phyloP scores from a whole-genome alignment of 495 filamentous ascomycete species.

The Aspergillus sclerotioniger region DNA sequence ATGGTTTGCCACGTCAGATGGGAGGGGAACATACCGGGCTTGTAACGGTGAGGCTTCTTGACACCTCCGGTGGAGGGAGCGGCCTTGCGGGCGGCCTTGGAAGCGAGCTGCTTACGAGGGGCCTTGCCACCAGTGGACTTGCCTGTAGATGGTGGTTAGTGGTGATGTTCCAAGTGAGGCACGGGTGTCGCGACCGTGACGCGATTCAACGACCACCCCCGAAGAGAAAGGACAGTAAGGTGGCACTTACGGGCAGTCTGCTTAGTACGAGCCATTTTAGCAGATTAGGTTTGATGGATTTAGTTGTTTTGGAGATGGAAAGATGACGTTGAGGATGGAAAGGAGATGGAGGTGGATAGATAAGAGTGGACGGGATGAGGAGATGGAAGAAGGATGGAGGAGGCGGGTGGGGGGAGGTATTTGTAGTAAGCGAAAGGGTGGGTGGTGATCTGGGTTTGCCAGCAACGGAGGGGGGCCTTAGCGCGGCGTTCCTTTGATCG shows the following conservation, averaged over 20 bases:
- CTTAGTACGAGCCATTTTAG: conserved; percentile 97
- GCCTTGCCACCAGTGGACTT: conserved; percentile 99
- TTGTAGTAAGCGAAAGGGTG: conserved; percentile 43
- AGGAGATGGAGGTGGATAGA: conserved; percentile 34
- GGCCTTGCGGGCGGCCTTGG: conserved; percentile 79
- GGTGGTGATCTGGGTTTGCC: conserved; percentile 42
- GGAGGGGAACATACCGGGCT: conserved; percentile 71
- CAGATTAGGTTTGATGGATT: conserved; percentile 47
- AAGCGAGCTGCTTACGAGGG: conserved; percentile 94
- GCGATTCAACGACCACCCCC: conserved; percentile 13
- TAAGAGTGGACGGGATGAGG: conserved; percentile 29
- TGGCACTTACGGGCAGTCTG: conserved; percentile 89
- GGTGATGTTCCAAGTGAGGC: conserved; percentile 18
- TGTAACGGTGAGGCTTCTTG: conserved; percentile 99
- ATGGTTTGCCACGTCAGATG: conserved; percentile 8
- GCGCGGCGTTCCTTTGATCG: conserved; percentile 30
- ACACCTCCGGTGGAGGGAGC: conserved; percentile 80
- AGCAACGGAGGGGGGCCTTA: conserved; percentile 26
- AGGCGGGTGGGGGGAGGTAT: conserved; percentile 51
- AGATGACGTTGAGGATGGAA: conserved; percentile 45
- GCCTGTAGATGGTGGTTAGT: conserved; percentile 49
- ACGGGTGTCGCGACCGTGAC: conserved; percentile 28
- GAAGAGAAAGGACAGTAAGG: conserved; percentile 23
- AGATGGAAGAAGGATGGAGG: conserved; percentile 50
- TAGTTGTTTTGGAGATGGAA: conserved; percentile 45